These are phyloP conservation scores for Umbellularia californica DNA, from an alignment of 164 flowering plant genomes.

Conservation along the genomic window DNA sequence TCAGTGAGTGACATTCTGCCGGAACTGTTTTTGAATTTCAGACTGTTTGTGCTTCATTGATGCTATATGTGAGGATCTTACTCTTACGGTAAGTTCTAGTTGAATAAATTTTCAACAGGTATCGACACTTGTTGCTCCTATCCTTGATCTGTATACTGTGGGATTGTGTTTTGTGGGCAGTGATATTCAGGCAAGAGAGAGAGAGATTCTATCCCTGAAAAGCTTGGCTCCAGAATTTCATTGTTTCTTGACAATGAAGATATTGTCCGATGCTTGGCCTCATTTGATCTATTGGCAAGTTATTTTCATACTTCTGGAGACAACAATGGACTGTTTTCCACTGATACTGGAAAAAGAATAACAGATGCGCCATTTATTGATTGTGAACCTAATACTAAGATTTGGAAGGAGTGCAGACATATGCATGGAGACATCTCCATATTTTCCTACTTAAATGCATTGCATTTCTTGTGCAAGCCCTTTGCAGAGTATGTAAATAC, in stretches of 20 bases:
- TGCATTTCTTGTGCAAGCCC: slow-evolving; percentile 64
- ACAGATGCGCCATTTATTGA: slow-evolving; percentile 7
- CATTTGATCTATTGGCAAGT: slow-evolving; percentile 22
- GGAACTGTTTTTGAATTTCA: slow-evolving; percentile 34
- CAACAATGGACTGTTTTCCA: slow-evolving; percentile 6
- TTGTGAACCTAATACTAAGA: slow-evolving; percentile 8
- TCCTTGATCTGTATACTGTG: slow-evolving; percentile 52
- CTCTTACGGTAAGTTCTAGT: background rate
- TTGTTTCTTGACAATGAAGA: slow-evolving; percentile 28
- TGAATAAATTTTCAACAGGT: slow-evolving; percentile 25
- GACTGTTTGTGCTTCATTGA: background rate
- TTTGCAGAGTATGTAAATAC: slow-evolving; percentile 54
- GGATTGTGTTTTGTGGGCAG: slow-evolving; percentile 34
- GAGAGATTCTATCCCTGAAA: slow-evolving; percentile 7
- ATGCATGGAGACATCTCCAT: slow-evolving; percentile 26
- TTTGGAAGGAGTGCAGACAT: slow-evolving; percentile 12
- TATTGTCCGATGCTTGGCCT: slow-evolving; percentile 25
- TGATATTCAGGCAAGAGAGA: slow-evolving; percentile 18
- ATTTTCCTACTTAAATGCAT: slow-evolving; percentile 41
- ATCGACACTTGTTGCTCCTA: slow-evolving; percentile 27
- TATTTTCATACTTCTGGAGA: slow-evolving; percentile 23
- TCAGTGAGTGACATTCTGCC: slow-evolving; percentile 26
- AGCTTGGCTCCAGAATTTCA: slow-evolving; percentile 11
- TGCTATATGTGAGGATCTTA: background rate
- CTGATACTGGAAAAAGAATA: slow-evolving; percentile 5